These are phyloP conservation scores for Aspergillus steynii DNA, from an alignment of 495 filamentous ascomycete species.

Conservation along the genomic window DNA sequence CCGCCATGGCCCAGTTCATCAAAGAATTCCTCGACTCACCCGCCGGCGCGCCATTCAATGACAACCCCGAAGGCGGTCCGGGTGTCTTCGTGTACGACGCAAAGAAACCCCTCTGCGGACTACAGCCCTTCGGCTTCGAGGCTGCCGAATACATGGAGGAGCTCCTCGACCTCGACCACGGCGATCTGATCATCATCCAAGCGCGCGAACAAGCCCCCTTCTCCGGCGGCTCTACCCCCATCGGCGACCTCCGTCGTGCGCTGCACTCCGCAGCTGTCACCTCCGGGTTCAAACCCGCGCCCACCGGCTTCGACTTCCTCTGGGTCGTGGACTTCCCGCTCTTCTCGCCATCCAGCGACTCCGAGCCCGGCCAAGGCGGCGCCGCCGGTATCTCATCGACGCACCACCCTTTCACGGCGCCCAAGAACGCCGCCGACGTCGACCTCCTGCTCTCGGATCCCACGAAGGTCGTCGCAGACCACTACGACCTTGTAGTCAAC, in stretches of 20 bases:
- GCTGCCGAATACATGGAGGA: constrained; percentile 60
- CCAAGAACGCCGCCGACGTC: constrained; percentile 69
- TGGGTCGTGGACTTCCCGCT: constrained; percentile 93
- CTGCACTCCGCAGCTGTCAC: constrained; percentile 67
- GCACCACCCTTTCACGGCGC: constrained; percentile 96
- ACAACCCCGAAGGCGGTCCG: constrained; percentile 69
- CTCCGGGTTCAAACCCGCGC: constrained; percentile 53
- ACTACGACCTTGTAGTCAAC: constrained; percentile 95
- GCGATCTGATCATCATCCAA: constrained; percentile 78
- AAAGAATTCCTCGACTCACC: constrained; percentile 65
- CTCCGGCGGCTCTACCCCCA: constrained; percentile 66
- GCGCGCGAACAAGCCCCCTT: constrained; percentile 65
- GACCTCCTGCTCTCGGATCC: constrained; percentile 73
- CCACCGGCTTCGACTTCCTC: constrained; percentile 62
- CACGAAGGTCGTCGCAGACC: constrained; percentile 69
- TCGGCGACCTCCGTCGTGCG: constrained; percentile 74
- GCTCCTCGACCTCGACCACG: constrained; percentile 56
- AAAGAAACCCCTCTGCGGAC: constrained; percentile 66
- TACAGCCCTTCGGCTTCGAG: constrained; percentile 75
- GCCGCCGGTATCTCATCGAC: constrained; percentile 78
- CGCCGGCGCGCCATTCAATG: constrained; percentile 57
- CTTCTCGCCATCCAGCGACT: constrained; percentile 69
- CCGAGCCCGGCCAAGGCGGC: constrained; percentile 82
- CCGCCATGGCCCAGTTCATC: constrained; percentile 60
- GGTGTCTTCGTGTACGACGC: constrained; percentile 74